A percentile compares a stretch with the other conserved stretches of the same genome.
Conservation (phyloP, 202 grass and related monocot genomes). For the Bolboschoenoplectus hybrid region DNA sequence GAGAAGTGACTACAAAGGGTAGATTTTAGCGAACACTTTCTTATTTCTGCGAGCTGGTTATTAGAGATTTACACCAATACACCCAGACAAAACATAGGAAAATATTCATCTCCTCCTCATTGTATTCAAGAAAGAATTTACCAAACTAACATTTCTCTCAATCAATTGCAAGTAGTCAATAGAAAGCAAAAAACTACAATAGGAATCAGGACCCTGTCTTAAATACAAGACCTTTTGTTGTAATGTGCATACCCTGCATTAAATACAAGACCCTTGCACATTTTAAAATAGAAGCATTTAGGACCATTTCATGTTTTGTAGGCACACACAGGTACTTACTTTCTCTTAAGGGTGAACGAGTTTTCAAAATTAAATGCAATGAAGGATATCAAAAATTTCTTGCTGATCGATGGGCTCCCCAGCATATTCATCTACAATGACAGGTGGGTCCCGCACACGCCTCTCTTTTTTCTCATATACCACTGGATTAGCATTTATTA, state of each 20-base stretch:
- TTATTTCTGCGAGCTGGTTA: background rate
- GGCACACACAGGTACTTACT: background rate
- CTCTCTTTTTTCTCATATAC: conserved; percentile 82
- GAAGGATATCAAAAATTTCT: conserved; percentile 97
- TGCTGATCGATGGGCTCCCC: conserved; percentile 74
- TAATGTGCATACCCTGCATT: background rate
- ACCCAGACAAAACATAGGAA: background rate
- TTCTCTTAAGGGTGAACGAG: background rate
- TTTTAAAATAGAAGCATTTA: conserved; percentile 11
- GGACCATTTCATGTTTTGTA: background rate
- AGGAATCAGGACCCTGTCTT: background rate
- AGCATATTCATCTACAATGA: conserved; percentile 60
- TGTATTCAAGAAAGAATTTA: background rate
- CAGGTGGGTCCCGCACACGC: conserved; percentile 44
- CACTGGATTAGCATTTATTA: conserved; percentile 90
- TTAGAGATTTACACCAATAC: background rate
- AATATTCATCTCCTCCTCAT: background rate
- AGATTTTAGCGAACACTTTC: too few species aligned
- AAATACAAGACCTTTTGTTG: background rate
- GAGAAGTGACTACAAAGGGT: too few species aligned
- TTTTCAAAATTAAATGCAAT: conserved; percentile 33
- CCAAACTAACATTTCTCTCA: background rate
- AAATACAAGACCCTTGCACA: background rate
- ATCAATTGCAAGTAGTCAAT: background rate
- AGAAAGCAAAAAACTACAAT: background rate